Evolutionary conservation across 139 green algal genomes (phyloP).

Genomic region (Monoraphidium neglectum): DNA sequence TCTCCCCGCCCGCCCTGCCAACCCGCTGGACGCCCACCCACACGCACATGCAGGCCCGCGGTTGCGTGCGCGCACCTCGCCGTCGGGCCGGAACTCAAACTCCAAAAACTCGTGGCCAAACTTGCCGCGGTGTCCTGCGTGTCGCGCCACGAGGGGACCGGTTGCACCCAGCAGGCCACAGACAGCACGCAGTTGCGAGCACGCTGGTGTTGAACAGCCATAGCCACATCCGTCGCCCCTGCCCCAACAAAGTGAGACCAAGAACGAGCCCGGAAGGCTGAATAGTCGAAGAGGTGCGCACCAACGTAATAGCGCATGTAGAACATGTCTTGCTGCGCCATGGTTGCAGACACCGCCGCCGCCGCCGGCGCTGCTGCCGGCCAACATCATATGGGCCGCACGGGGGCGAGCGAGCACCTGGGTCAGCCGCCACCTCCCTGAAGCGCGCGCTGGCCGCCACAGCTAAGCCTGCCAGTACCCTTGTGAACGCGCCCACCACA

Average conservation of each 20-base stretch:
- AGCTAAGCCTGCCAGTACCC: no score
- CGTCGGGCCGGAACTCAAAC: slow-evolving; percentile 93
- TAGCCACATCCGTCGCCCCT: no score
- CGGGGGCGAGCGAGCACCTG: no score
- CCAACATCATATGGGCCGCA: no score
- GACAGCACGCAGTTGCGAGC: background rate
- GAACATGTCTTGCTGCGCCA: slow-evolving; percentile 65
- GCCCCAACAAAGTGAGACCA: background rate
- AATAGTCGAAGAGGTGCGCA: slow-evolving; percentile 18
- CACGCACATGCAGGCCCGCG: background rate
- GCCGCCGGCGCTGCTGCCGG: no score
- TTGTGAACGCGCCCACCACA: no score
- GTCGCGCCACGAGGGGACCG: slow-evolving; percentile 58
- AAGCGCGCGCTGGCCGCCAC: no score
- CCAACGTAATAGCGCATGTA: slow-evolving; percentile 96
- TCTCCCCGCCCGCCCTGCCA: no score
- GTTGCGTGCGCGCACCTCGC: slow-evolving; percentile 64
- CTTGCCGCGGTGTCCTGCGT: slow-evolving; percentile 77
- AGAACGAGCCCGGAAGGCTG: slow-evolving; percentile 24
- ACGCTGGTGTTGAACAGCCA: no score
- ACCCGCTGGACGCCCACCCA: no score
- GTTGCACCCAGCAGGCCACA: background rate
- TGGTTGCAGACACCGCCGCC: no score
- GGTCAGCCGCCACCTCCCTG: no score
- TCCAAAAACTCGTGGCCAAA: slow-evolving; percentile 99